Evolutionary conservation across 257 asterid genomes (phyloP).

Genomic region (Voacanga thouarsii): DNA sequence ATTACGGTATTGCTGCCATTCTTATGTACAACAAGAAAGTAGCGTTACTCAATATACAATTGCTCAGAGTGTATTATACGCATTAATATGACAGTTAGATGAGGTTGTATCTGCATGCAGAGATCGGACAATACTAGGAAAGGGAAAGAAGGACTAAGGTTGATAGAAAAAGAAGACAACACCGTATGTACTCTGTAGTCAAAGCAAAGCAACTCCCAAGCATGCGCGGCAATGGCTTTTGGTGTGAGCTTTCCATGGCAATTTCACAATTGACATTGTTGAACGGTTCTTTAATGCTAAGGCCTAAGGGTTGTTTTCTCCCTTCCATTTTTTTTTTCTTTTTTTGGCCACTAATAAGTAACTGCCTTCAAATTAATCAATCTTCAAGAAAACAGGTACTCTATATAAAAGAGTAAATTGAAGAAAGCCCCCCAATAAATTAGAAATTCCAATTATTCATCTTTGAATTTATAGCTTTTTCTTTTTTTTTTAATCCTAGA

Average conservation of each 20-base stretch:
- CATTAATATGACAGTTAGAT: not conserved
- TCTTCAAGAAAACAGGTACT: not conserved
- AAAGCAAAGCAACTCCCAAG: conserved; percentile 4
- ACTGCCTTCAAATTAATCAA: not conserved
- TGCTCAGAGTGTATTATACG: no score
- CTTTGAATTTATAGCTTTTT: not conserved
- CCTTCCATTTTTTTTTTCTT: not conserved
- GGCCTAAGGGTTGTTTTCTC: not conserved
- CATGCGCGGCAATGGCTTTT: not conserved
- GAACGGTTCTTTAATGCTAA: not conserved
- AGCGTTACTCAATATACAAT: no score
- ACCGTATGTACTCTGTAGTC: not conserved
- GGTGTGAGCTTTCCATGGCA: not conserved
- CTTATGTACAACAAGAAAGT: no score
- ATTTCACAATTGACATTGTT: not conserved
- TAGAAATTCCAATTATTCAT: not conserved
- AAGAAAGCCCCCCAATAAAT: no score
- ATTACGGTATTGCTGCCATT: no score
- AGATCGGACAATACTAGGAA: not conserved
- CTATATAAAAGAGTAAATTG: no score
- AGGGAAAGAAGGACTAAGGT: not conserved
- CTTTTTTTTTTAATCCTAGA: no score
- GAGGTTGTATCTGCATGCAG: not conserved
- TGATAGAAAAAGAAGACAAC: not conserved
- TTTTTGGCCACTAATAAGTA: not conserved